phyloP scores from a whole-genome alignment of 306 rosid genomes.

The Canavalia gladiata region DNA sequence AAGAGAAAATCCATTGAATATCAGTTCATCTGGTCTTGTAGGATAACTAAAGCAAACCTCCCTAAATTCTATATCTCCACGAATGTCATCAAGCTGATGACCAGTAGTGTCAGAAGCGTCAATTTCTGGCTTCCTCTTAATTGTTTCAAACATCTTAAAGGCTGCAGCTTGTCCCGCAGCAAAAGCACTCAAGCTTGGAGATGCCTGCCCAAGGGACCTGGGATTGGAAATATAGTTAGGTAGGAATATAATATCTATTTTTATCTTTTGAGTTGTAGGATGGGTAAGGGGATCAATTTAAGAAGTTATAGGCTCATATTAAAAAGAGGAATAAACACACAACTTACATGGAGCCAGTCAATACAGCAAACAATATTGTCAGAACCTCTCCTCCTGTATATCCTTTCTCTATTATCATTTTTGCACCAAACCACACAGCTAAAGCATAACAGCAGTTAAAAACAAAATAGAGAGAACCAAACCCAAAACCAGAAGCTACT shows the following conservation, averaged over 20 bases:
- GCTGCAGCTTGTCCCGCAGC: conserved; percentile 91
- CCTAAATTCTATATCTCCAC: conserved; percentile 61
- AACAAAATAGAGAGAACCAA: conserved; percentile 51
- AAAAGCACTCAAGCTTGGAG: conserved; percentile 85
- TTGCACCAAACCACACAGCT: conserved; percentile 81
- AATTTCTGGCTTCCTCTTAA: conserved; percentile 75
- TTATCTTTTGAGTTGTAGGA: not conserved
- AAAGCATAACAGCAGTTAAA: conserved; percentile 60
- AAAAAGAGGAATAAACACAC: not conserved
- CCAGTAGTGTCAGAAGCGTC: conserved; percentile 73
- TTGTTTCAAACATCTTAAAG: conserved; percentile 82
- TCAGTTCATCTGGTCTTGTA: conserved; percentile 68
- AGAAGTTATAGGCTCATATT: not conserved
- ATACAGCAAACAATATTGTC: conserved; percentile 63
- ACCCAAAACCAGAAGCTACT: conserved; percentile 70
- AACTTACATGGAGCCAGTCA: conserved; percentile 74
- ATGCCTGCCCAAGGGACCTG: conserved; percentile 88
- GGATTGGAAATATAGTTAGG: conserved; percentile 25
- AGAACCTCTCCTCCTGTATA: conserved; percentile 77
- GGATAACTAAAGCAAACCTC: conserved; percentile 72
- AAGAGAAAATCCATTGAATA: conserved; percentile 62
- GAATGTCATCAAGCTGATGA: conserved; percentile 54
- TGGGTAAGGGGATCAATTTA: not conserved
- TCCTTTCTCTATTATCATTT: conserved; percentile 73
- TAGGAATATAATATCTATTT: not conserved